These are phyloP conservation scores for Pseudogymnoascus sp. DNA, from an alignment of 2,329 filamentous ascomycete genomes.

Conservation along the genomic window DNA sequence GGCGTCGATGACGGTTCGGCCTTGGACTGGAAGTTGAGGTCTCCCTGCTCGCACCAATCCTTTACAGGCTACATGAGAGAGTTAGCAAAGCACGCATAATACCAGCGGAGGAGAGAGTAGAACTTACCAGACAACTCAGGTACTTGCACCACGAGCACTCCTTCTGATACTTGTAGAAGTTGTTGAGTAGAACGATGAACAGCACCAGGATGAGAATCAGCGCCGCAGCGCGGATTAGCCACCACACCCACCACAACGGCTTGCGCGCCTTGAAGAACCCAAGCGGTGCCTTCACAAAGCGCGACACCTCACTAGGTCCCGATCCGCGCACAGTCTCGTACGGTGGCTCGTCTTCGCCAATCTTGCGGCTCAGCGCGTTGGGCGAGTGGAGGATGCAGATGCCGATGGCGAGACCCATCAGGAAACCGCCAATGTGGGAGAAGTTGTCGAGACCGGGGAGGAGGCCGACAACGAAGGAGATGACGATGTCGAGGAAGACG, in stretches of 20 bases:
- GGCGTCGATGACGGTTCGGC: background rate
- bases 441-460: conserved; percentile 95
- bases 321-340: conserved; percentile 58
- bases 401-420: conserved; percentile 83
- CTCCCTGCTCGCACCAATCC: conserved; percentile 53
- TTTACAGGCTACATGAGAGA: conserved; percentile 46
- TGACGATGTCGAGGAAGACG: conserved; percentile 74
- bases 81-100: conserved; percentile 21
- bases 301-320: conserved; percentile 26
- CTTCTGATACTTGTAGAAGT: conserved; percentile 76
- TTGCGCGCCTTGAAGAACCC: conserved; percentile 90
- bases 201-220: conserved; percentile 74
- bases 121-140: conserved; percentile 80
- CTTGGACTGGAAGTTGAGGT: background rate
- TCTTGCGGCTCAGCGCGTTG: conserved; percentile 65
- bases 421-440: conserved; percentile 89
- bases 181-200: conserved; percentile 79
- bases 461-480: conserved; percentile 87
- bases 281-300: conserved; percentile 53
- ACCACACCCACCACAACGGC: conserved; percentile 96
- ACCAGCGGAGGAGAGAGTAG: background rate
- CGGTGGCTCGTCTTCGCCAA: conserved; percentile 59
- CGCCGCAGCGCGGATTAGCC: conserved; percentile 72
- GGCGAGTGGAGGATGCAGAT: conserved; percentile 85
- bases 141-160: conserved; percentile 92